Base-by-base conservation (phyloP, 768 basidiomycete genomes). In the Serendipita indica region DNA sequence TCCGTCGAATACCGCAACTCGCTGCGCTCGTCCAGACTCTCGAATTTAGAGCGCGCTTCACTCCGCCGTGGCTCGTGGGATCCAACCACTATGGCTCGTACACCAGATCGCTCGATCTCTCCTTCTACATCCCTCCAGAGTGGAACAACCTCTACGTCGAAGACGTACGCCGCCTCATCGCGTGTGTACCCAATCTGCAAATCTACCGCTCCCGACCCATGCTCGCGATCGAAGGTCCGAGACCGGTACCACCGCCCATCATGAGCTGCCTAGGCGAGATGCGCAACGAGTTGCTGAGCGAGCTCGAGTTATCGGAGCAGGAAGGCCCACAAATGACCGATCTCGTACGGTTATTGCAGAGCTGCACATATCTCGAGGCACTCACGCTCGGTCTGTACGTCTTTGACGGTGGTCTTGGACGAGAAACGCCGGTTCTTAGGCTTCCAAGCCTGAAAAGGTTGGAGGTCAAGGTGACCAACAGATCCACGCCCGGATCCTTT, bases 91-190 rank as follows among this genome's bases (percentile, higher is more conserved):
- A 46, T 46, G 45, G 45, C 10, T 16, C 16, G 12, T 2, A 46
- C 25, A 46, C 45, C 12, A 46, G 14, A 14, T 10, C 14, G 25
- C 45, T 46, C 12, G 45, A 46, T 25, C 25, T 46, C 14, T 46
- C 45, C 10, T 46, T 46, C 45, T 46, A 46, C 22, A 46, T 46
- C 45, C 45, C 45, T 14, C 45, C 45, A 10, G 45, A 46, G 22
- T 46, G 45, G 45, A 46, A 46, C 45, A 46, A 46, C 45, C 22
- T 46, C 1, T 46, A 46, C 22, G 45, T 25, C 10, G 45, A 46
- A 10, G 45, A 46, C 22, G 14, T 46, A 14, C 45, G 45, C 10
- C 45, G 45, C 12, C 22, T 46, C 12, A 10, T 46, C 25, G 14
- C 22, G 1, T 46, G 14, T 20, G 16, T 46, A 16, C 45, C 45